Evolutionary conservation across 2,329 filamentous ascomycete species (phyloP).

Genomic region (Macrophomina phaseolina): DNA sequence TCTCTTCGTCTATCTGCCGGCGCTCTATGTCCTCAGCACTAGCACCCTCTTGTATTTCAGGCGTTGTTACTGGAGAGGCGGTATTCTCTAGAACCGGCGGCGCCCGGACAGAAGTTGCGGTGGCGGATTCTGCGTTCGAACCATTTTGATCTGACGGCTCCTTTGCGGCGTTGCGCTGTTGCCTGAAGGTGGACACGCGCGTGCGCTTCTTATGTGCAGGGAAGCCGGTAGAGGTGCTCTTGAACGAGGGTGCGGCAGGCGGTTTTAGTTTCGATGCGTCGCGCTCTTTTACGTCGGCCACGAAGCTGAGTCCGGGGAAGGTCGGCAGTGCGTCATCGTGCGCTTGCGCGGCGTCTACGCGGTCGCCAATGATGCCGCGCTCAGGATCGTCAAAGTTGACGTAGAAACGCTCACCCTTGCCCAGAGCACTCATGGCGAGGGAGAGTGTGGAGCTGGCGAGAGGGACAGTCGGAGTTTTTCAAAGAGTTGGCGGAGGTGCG

Average conservation of each 20-base stretch:
- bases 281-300: slow-evolving; percentile 83
- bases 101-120: background rate
- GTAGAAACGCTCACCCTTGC: slow-evolving; percentile 64
- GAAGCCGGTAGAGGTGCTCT: slow-evolving; percentile 69
- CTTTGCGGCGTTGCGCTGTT: slow-evolving; percentile 55
- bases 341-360: slow-evolving; percentile 45
- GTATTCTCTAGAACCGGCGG: background rate
- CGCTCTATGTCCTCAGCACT: slow-evolving; percentile 64
- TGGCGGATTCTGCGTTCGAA: background rate
- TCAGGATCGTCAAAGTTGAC: slow-evolving; percentile 59
- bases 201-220: slow-evolving; percentile 84
- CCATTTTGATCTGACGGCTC: slow-evolving; percentile 7
- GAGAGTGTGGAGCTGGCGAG: background rate
- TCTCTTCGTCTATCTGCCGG: slow-evolving; percentile 80
- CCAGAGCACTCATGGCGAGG: slow-evolving; percentile 51
- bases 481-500: background rate
- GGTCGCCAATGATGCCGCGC: slow-evolving; percentile 50
- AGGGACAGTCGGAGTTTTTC: slow-evolving; percentile 4
- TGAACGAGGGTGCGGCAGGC: slow-evolving; percentile 66
- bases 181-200: slow-evolving; percentile 79
- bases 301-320: slow-evolving; percentile 51
- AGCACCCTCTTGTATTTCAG: background rate
- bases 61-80: background rate
- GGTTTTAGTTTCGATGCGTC: slow-evolving; percentile 64
- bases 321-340: slow-evolving; percentile 33